Evolutionary conservation across 495 filamentous ascomycete species (phyloP).

Genomic region (Tuber calosporum): DNA sequence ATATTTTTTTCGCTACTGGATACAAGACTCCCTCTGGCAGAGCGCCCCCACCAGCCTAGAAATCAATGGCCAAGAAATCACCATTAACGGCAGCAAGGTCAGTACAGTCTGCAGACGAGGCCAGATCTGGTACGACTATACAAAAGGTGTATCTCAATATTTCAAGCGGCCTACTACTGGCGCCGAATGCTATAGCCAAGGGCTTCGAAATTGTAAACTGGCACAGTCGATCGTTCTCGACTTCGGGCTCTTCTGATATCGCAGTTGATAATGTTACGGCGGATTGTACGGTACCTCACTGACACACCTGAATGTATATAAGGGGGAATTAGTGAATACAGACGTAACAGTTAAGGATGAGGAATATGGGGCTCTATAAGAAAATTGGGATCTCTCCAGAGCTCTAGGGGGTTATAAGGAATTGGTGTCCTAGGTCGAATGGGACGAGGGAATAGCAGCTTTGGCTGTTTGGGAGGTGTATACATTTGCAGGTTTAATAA

Average conservation of each 20-base stretch:
- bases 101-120: slow-evolving; percentile 25
- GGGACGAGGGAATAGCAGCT: too few relatives aligned
- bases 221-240: slow-evolving; percentile 19
- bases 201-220: slow-evolving; percentile 17
- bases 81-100: slow-evolving; percentile 18
- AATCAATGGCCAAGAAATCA: slow-evolving; percentile 45
- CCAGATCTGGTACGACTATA: slow-evolving; percentile 30
- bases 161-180: slow-evolving; percentile 18
- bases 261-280: too few relatives aligned
- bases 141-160: slow-evolving; percentile 10
- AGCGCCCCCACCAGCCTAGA: slow-evolving; percentile 43
- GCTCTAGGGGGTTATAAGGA: too few relatives aligned
- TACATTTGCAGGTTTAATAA: too few relatives aligned
- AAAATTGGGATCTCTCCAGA: too few relatives aligned
- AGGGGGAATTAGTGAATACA: slow-evolving; percentile 23
- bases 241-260: slow-evolving; percentile 15
- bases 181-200: slow-evolving; percentile 17
- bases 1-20: slow-evolving; percentile 42
- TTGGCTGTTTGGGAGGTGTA: too few relatives aligned
- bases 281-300: too few relatives aligned
- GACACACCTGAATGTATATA: slow-evolving; percentile 18
- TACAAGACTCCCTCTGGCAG: slow-evolving; percentile 43
- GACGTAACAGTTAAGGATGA: neutral
- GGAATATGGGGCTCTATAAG: too few relatives aligned
- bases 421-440: too few relatives aligned